Evolutionary conservation across 2,329 filamentous ascomycete genomes (phyloP).

Genomic region (Sporothrix dimorphospora): DNA sequence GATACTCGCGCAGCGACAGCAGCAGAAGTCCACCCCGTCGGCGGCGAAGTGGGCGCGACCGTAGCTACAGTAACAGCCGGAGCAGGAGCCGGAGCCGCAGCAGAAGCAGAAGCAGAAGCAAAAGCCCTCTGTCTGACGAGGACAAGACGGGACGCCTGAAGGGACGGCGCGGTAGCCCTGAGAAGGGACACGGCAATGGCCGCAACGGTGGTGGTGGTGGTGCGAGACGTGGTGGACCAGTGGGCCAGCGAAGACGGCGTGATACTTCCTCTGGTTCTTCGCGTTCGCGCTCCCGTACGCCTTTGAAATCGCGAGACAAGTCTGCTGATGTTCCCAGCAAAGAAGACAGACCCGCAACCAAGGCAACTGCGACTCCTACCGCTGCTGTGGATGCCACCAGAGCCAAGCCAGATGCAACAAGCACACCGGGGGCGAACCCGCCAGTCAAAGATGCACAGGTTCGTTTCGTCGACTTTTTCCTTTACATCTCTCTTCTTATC

Average conservation of each 20-base stretch:
- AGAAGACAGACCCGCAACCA: conserved; percentile 47
- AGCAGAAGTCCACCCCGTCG: conserved; percentile 7
- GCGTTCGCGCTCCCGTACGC: conserved; percentile 44
- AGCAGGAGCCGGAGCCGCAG: conserved; percentile 40
- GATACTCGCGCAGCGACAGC: conserved; percentile 40
- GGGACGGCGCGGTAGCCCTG: not conserved
- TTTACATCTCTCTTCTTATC: not conserved
- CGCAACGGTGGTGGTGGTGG: conserved; percentile 22
- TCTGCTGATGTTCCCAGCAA: conserved; percentile 61
- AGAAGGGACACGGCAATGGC: conserved; percentile 18
- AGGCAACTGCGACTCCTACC: conserved; percentile 31
- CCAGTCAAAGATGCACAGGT: conserved; percentile 38
- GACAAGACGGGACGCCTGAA: conserved; percentile 1
- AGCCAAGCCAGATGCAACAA: not conserved
- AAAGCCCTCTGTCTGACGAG: conserved; percentile 30
- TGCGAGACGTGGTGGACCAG: conserved; percentile 5
- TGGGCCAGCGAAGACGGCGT: conserved; percentile 45
- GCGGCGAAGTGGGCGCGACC: conserved; percentile 35
- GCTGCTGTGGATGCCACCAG: not conserved
- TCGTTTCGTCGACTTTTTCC: conserved; percentile 30
- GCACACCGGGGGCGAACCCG: not conserved
- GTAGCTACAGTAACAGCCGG: conserved; percentile 35
- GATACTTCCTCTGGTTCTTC: conserved; percentile 58
- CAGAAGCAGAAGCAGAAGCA: conserved; percentile 35
- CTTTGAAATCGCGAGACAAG: conserved; percentile 50